These are phyloP conservation scores for Candida parachauliodes DNA, from an alignment of 805 yeast species.

Conservation along the genomic window DNA sequence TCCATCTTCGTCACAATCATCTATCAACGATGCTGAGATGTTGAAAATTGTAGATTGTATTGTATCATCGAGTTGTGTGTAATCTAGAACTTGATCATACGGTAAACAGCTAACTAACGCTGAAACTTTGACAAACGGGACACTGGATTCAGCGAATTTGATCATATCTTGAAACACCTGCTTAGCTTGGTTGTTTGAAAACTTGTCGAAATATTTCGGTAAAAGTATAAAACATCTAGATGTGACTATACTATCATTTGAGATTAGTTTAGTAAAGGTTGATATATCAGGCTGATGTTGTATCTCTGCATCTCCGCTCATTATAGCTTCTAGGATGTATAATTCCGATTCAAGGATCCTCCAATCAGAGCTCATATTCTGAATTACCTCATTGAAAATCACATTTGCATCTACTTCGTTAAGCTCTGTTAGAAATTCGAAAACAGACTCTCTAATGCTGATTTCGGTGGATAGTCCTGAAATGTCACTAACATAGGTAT, in stretches of 20 bases:
- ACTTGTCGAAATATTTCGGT: conserved; percentile 58
- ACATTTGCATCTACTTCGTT: conserved; percentile 35
- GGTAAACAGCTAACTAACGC: conserved; percentile 52
- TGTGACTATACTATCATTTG: conserved; percentile 32
- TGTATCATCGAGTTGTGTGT: conserved; percentile 12
- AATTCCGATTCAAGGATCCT: conserved; percentile 37
- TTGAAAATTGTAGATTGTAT: conserved; percentile 33
- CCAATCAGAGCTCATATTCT: conserved; percentile 19
- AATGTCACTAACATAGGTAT: conserved; percentile 68
- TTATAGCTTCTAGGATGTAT: conserved; percentile 38
- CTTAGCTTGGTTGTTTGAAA: conserved; percentile 26
- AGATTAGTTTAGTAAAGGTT: conserved; percentile 11
- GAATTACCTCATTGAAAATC: conserved; percentile 13
- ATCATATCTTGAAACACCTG: conserved; percentile 25
- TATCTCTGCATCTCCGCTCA: conserved; percentile 34
- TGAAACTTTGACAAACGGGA: conserved; percentile 24
- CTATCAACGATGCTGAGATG: conserved; percentile 44
- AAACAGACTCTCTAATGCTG: conserved; percentile 57
- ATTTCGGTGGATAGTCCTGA: conserved; percentile 58
- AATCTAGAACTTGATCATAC: conserved; percentile 33
- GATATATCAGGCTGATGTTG: conserved; percentile 10
- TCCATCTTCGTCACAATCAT: conserved; percentile 76
- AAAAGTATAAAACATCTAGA: conserved; percentile 48
- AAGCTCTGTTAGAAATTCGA: conserved; percentile 53
- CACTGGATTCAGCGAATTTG: conserved; percentile 16